These are phyloP conservation scores for Dactylis glomerata DNA, from an alignment of 176 grass and related monocot genomes.

Conservation along the genomic window DNA sequence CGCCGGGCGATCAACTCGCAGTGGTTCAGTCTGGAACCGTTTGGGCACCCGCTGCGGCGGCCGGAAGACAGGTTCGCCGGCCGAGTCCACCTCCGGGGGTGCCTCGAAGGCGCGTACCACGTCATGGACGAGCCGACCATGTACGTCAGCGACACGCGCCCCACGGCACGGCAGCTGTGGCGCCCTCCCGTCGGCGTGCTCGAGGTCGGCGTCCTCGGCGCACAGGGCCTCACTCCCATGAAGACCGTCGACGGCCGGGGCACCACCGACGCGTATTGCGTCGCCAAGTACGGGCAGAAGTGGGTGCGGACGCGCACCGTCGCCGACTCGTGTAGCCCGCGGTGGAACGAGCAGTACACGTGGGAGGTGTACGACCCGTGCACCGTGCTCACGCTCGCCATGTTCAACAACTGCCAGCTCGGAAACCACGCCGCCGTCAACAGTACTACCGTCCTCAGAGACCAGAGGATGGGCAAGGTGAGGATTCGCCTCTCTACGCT, in stretches of 20 bases:
- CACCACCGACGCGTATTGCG: conserved; percentile 64
- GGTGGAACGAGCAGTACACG: conserved; percentile 95
- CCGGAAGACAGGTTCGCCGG: conserved; percentile 27
- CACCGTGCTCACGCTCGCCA: conserved; percentile 74
- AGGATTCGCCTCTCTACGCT: conserved; percentile 75
- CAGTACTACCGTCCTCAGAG: neutral
- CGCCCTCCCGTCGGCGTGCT: conserved; percentile 54
- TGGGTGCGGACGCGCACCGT: conserved; percentile 83
- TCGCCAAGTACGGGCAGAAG: conserved; percentile 87
- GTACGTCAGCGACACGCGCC: conserved; percentile 71
- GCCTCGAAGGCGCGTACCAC: conserved; percentile 83
- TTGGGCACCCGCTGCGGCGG: conserved; percentile 6
- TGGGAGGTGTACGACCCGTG: conserved; percentile 82
- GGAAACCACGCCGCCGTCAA: neutral
- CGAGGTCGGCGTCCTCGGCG: conserved; percentile 75
- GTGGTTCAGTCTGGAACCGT: conserved; percentile 76
- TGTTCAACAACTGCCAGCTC: conserved; percentile 71
- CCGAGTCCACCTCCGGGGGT: conserved; percentile 63
- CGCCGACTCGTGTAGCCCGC: conserved; percentile 41
- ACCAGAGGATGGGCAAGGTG: conserved; percentile 69
- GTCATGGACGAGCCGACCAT: conserved; percentile 75
- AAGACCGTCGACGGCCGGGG: conserved; percentile 44
- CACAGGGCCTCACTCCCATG: conserved; percentile 57
- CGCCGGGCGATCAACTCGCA: conserved; percentile 39
- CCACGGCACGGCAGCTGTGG: conserved; percentile 71